Evolutionary conservation across 495 filamentous ascomycete genomes (phyloP).

Genomic region (Parachaetomium inaequale): DNA sequence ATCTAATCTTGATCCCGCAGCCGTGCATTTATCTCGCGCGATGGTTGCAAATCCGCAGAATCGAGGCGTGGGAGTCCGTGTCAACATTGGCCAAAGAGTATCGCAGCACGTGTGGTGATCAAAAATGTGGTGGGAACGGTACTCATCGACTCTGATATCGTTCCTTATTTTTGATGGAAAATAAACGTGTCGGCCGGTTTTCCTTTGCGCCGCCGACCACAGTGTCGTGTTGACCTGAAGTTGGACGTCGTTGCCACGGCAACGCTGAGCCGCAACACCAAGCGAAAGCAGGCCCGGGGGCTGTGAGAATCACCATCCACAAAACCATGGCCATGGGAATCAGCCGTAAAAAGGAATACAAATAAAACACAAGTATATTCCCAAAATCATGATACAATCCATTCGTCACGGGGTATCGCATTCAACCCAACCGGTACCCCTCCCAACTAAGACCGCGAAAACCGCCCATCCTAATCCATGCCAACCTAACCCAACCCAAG

Average conservation of each 20-base stretch:
- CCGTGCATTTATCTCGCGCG: not conserved
- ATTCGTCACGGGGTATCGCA: constrained; percentile 13
- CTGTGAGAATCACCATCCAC: not conserved
- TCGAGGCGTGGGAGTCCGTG: not conserved
- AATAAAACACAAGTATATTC: not conserved
- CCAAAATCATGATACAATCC: constrained; percentile 7
- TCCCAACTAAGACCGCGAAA: not conserved
- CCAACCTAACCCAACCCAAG: not conserved
- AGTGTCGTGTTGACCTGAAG: not conserved
- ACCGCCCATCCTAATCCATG: not conserved
- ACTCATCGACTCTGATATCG: not conserved
- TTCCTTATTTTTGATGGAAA: not conserved
- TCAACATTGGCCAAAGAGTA: not conserved
- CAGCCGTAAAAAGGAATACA: not conserved
- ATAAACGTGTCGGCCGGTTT: not conserved
- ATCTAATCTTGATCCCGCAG: not conserved
- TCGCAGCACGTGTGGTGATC: not conserved
- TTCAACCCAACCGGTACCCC: not conserved
- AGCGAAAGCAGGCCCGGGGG: too few relatives aligned
- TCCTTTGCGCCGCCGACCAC: not conserved
- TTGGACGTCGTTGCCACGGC: constrained; percentile 2
- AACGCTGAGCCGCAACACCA: constrained; percentile 8
- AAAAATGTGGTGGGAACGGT: not conserved
- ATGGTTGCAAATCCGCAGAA: not conserved
- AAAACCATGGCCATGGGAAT: not conserved